phyloP scores from a whole-genome alignment of 257 asterid species.

The Orobanche coerulescens region DNA sequence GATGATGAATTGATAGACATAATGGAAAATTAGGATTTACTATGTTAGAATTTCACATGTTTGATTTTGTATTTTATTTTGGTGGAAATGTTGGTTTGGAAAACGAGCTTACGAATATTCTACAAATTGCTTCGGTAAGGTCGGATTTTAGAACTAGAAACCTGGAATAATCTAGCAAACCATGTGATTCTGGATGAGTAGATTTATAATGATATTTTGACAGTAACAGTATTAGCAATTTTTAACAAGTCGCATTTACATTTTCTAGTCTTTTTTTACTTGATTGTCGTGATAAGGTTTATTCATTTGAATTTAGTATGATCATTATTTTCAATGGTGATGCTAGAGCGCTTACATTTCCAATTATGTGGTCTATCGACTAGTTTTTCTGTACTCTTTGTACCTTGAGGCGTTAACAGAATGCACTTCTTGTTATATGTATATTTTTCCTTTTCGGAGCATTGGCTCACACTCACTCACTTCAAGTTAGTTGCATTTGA shows the following conservation, averaged over 20 bases:
- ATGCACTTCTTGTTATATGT: background rate
- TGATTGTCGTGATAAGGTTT: background rate
- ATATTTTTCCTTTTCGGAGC: background rate
- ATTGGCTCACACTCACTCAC: background rate
- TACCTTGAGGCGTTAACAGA: background rate
- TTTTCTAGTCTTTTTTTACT: background rate
- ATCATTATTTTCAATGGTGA: background rate
- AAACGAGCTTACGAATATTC: background rate
- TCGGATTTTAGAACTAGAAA: background rate
- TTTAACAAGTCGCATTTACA: background rate
- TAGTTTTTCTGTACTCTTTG: background rate
- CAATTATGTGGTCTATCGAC: background rate
- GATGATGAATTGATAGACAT: constrained; percentile 16
- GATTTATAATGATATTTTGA: background rate
- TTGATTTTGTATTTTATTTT: constrained; percentile 5
- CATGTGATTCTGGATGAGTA: background rate
- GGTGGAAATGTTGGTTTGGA: constrained; percentile 9
- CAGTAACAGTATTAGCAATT: background rate
- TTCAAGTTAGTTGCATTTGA: constrained; percentile 1
- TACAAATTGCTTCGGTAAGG: background rate
- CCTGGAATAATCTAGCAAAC: background rate
- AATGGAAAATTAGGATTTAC: constrained; percentile 13
- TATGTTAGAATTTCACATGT: constrained; percentile 2
- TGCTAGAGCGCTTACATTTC: background rate
- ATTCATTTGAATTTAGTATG: background rate